Evolutionary conservation across 2,329 filamentous ascomycete genomes (phyloP), one percentile per base, ranked within the genome.

Genomic region (Exophiala sp.): DNA sequence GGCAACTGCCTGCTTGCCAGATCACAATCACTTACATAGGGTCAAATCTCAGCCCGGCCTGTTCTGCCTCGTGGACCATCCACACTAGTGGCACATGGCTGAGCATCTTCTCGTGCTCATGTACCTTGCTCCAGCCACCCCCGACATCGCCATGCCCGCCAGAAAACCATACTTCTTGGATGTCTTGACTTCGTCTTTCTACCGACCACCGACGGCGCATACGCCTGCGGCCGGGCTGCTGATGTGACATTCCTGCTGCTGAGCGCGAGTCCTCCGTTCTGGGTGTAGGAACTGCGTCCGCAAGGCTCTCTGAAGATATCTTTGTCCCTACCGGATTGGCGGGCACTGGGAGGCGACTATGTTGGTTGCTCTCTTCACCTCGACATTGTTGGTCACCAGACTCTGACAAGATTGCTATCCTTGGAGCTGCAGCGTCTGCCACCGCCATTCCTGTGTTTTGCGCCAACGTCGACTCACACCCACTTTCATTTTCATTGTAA

Each of bases 61-160:
- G 73, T 51, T 75, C 71, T 1, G 80, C 79, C 65, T 83, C 80
- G 29, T 77, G 71, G 0, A 87, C 77, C 76, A 88, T 87, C 78
- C 83, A 87, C 0, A 82, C 77, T 1, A 87, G 71, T 0, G 83
- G 82, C 1, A 82, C 75, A 58, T 87, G 83, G 56, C 81, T 85
- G 19, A 85, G 72, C 6, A 82, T 75, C 57, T 70, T 71, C 22
- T 66, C 58, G 62, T 86, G 85, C 19, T 72, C 74, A 1, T 72
- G 71, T 0, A 71, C 34, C 27, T 48, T 56, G 3, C 24, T 39
- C 57, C 57, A 60, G 3, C 86, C 86, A 8, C 86, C 86, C 1
- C 86, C 86, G 23, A 90, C 81, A 55, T 91, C 86, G 1, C 80
- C 86, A 56, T 94, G 87, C 9, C 83, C 82, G 7, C 87, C 87